phyloP scores from a whole-genome alignment of 176 grass and related monocot genomes.

The Raddia guianensis region DNA sequence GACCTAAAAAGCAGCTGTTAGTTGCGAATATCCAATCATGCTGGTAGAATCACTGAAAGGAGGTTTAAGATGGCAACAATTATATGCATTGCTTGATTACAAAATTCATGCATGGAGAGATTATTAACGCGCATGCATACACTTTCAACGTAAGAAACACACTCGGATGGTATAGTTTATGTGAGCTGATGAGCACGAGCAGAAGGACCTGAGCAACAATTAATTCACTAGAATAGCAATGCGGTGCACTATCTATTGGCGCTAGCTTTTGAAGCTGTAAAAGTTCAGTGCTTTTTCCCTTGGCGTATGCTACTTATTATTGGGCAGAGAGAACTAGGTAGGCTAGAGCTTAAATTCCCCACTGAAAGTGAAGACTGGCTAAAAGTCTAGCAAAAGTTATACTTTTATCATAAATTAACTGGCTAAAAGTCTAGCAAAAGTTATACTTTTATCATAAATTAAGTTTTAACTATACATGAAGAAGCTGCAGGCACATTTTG shows the following conservation, averaged over 20 bases:
- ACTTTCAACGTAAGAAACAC: slow-evolving; percentile 27
- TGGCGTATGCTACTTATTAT: too few species aligned
- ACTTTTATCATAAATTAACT: too few species aligned
- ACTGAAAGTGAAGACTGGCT: too few species aligned
- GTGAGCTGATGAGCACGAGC: not conserved
- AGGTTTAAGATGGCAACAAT: not conserved
- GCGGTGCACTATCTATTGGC: not conserved
- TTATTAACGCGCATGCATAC: not conserved
- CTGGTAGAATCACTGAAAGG: slow-evolving; percentile 29
- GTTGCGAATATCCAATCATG: slow-evolving; percentile 27
- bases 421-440: too few species aligned
- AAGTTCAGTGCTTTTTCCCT: too few species aligned
- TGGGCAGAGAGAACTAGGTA: too few species aligned
- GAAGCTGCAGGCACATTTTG: too few species aligned
- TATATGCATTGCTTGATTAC: not conserved
- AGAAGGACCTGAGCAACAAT: not conserved
- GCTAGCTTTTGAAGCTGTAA: too few species aligned
- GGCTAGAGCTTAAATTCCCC: too few species aligned
- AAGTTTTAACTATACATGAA: too few species aligned
- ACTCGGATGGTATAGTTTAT: not conserved
- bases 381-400: too few species aligned
- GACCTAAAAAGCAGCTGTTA: slow-evolving; percentile 47
- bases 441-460: too few species aligned
- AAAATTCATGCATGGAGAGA: not conserved
- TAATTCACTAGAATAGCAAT: slow-evolving; percentile 2